Evolutionary conservation across 768 basidiomycete species (phyloP).

Genomic region (Suillus fuscotomentosus): DNA sequence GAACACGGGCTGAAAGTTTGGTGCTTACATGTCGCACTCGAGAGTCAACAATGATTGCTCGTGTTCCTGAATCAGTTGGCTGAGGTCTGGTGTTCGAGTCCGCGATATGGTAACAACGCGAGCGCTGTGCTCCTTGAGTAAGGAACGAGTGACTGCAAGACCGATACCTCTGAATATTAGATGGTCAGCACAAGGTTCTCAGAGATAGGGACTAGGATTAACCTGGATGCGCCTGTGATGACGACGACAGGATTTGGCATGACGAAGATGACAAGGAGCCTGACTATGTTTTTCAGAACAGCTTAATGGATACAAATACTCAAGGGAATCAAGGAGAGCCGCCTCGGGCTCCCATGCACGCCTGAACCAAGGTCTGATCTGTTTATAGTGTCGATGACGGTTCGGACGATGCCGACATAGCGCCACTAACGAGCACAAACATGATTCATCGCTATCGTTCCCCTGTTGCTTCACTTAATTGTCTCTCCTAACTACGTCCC

Average conservation of each 20-base stretch:
- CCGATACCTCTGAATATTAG: conserved; percentile 62
- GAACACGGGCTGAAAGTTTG: background rate
- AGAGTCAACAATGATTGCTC: conserved; percentile 46
- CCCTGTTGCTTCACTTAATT: background rate
- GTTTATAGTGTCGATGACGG: background rate
- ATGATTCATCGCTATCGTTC: background rate
- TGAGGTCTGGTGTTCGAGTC: conserved; percentile 62
- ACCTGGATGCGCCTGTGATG: conserved; percentile 88
- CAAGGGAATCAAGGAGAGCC: background rate
- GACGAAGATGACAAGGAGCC: background rate
- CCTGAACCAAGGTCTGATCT: background rate
- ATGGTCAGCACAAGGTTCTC: conserved; percentile 7
- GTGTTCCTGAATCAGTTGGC: conserved; percentile 43
- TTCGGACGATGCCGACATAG: background rate
- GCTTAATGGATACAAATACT: background rate
- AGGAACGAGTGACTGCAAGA: conserved; percentile 67
- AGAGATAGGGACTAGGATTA: conserved; percentile 4
- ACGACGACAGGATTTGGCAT: conserved; percentile 58
- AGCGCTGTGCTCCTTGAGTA: conserved; percentile 61
- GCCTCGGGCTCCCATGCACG: background rate
- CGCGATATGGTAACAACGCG: conserved; percentile 79
- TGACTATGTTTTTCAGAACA: background rate
- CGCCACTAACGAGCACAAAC: background rate
- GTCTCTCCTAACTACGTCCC: background rate
- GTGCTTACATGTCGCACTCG: conserved; percentile 75